Base-by-base conservation (phyloP, 73 alveolate genomes). In the Breviolum minutum region DNA sequence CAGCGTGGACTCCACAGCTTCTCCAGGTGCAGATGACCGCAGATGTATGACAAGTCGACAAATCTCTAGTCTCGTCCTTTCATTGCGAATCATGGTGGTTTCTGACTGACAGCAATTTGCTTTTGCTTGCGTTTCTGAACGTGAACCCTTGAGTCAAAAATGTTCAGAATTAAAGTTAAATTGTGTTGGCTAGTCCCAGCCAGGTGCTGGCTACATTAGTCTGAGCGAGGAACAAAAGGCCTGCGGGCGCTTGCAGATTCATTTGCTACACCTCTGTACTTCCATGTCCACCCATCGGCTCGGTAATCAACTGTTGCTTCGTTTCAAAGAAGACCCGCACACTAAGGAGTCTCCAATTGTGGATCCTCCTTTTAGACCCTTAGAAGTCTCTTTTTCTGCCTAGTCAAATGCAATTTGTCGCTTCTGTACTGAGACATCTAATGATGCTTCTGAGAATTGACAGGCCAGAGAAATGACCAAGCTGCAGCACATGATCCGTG, bases 401-500 rank as follows among this genome's bases (percentile, higher is more conserved):
- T 40, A 40, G 54, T 40, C 54, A 40, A 40, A 40, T 40, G 54
- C 54, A 40, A 40, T 40, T 40, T 40, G 54, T 40, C 54, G 54
- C 54, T 40, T 0, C 54, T 40, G 54, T 40, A 40, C 54, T 40
- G 5, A 40, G 54, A 40, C 54, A 40, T 40, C 54, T 40, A 0
- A 40, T 40, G 54, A 40, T 0, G 54, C 3, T 40, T 40, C 54
- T 40, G 54, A 3, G 54, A 40, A 2, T 40, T 40, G 54, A 40
- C 54, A 94, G 99, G 94, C 99, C 76, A 62, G 99, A 48, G 99
- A 94, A 88, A 94, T 94, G 99, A 77, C 99, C 70, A 94, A 94
- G 94, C 73, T 94, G 85, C 99, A 94, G 68, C 99, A 94, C 94
- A 94, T 94, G 99, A 94, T 94, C 61, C 99, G 99, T 29, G 99